Conservation (phyloP, 331 rosid species). For the Malus hybrid region DNA sequence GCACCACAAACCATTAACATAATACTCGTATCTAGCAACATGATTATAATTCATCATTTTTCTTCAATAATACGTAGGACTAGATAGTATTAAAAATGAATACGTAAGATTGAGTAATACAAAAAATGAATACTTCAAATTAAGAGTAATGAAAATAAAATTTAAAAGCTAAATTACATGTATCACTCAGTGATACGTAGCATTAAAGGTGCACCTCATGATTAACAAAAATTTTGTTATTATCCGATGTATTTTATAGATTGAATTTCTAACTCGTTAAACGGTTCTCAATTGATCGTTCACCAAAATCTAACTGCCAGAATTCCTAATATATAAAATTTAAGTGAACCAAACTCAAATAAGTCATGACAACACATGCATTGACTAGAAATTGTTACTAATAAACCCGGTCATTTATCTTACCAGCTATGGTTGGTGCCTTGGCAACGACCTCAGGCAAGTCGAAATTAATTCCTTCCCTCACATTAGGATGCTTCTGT, state of each 20-base stretch:
- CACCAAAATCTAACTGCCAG: not conserved
- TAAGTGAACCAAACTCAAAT: too few species aligned
- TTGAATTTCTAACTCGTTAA: too few species aligned
- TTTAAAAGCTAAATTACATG: too few species aligned
- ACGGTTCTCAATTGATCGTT: not conserved
- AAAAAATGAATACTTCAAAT: too few species aligned
- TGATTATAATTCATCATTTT: too few species aligned
- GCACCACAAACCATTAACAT: not conserved
- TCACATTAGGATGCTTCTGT: constrained; percentile 36
- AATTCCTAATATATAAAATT: too few species aligned
- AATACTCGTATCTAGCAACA: not conserved
- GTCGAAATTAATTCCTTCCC: constrained; percentile 70
- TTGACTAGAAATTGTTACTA: not conserved
- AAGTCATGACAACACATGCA: too few species aligned
- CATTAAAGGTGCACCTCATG: not conserved
- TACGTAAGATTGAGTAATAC: not conserved
- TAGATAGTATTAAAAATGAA: too few species aligned
- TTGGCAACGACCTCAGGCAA: constrained; percentile 75
- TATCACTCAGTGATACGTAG: too few species aligned
- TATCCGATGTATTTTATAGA: not conserved
- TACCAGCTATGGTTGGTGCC: constrained; percentile 62
- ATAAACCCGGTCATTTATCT: not conserved
- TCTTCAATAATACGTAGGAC: not conserved
- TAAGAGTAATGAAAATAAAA: not conserved
- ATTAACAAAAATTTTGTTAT: too few species aligned